A percentile compares a stretch with the other conserved stretches of the same genome.
phyloP scores from a whole-genome alignment of 169 alveolate genomes.

The Eimeria necatrix region DNA sequence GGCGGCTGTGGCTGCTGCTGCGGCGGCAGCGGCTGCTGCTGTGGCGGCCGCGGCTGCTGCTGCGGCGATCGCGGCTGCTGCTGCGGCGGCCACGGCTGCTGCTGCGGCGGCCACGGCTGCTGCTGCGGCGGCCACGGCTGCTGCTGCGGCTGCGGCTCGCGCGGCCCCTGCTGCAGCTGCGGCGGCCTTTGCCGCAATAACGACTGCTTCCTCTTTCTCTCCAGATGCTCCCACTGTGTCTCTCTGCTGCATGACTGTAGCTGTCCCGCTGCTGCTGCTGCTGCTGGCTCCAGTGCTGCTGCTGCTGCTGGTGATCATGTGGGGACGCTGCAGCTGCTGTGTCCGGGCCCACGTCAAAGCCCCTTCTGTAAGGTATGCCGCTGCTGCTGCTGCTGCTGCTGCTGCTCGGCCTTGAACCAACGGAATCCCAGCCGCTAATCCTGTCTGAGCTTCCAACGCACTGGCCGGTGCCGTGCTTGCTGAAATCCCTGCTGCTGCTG shows the following conservation, averaged over 20 bases:
- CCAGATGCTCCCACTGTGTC: not conserved
- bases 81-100: slow-evolving; percentile 8
- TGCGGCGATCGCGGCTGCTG: not conserved
- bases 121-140: slow-evolving; percentile 9
- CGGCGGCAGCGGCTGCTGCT: not conserved
- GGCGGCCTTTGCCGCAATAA: not conserved
- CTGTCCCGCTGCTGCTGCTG: slow-evolving; percentile 17
- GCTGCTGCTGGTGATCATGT: not conserved
- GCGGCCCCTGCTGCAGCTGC: not conserved
- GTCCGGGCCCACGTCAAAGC: slow-evolving; percentile 38
- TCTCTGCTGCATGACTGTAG: not conserved
- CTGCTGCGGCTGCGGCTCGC: slow-evolving; percentile 14
- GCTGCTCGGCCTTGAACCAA: slow-evolving; percentile 38
- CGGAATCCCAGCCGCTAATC: not conserved
- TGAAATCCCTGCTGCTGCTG: not conserved
- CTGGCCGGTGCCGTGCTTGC: not conserved
- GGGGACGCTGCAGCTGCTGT: slow-evolving; percentile 51
- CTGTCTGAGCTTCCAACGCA: not conserved
- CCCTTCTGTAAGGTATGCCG: slow-evolving; percentile 3
- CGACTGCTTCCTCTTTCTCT: not conserved
- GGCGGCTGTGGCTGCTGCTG: slow-evolving; percentile 4
- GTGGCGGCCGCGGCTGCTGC: not conserved
- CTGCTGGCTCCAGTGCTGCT: slow-evolving; percentile 18
- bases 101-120: not conserved
- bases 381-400: slow-evolving; percentile 50